phyloP scores from a whole-genome alignment of 2,329 filamentous ascomycete species.

The Helicocarpus griseus region DNA sequence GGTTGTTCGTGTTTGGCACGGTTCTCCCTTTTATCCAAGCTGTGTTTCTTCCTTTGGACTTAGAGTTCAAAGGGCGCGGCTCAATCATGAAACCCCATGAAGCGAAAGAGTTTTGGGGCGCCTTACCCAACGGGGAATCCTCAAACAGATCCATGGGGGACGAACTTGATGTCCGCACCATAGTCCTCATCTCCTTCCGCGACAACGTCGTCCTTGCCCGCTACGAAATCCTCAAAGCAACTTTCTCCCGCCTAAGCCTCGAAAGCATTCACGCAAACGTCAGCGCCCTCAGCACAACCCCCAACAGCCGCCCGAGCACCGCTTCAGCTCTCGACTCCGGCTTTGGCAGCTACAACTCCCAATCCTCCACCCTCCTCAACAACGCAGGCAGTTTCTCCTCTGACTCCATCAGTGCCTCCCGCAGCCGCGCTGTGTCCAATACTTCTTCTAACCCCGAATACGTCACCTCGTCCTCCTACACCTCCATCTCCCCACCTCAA shows the following conservation, averaged over 20 bases:
- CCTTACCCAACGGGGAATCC: constrained; percentile 45
- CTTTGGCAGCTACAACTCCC: constrained; percentile 65
- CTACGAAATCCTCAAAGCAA: constrained; percentile 78
- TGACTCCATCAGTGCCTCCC: constrained; percentile 43
- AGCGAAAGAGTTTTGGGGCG: constrained; percentile 84
- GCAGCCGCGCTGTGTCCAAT: constrained; percentile 61
- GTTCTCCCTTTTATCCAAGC: constrained; percentile 92
- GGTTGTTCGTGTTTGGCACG: constrained; percentile 84
- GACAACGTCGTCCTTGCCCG: constrained; percentile 81
- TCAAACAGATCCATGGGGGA: constrained; percentile 36
- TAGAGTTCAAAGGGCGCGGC: constrained; percentile 83
- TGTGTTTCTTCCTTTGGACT: constrained; percentile 83
- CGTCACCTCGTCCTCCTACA: constrained; percentile 33
- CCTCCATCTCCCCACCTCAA: constrained; percentile 30
- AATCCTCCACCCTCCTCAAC: constrained; percentile 69
- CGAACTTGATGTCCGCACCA: constrained; percentile 73
- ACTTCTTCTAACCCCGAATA: constrained; percentile 50
- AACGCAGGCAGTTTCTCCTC: constrained; percentile 47
- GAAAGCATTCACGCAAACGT: constrained; percentile 58
- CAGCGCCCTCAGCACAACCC: constrained; percentile 31
- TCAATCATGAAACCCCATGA: constrained; percentile 67
- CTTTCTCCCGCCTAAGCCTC: constrained; percentile 80
- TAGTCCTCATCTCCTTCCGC: constrained; percentile 79
- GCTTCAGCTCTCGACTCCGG: constrained; percentile 65
- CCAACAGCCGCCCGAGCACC: constrained; percentile 53